Percentiles rank a stretch among this genome's conserved stretches.
Conservation (phyloP, 805 yeast genomes). For the Torulaspora quercuum region DNA sequence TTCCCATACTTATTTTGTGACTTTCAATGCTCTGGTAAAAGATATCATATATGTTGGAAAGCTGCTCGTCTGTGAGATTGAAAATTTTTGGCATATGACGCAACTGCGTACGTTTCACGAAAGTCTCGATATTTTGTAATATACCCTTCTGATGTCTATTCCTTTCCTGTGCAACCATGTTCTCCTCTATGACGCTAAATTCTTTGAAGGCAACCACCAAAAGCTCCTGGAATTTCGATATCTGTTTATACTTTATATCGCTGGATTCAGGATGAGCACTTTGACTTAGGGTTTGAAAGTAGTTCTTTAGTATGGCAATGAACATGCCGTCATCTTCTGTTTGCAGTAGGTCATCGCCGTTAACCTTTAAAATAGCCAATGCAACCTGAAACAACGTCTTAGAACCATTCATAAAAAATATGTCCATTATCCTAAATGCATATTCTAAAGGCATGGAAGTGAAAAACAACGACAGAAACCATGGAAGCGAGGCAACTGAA, state of each 20-base stretch:
- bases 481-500: slow-evolving; percentile 89
- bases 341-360: slow-evolving; percentile 75
- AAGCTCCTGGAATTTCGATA: slow-evolving; percentile 84
- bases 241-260: slow-evolving; percentile 57
- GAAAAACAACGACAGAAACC: slow-evolving; percentile 89
- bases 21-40: slow-evolving; percentile 74
- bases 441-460: slow-evolving; percentile 92
- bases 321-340: slow-evolving; percentile 92
- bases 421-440: slow-evolving; percentile 88
- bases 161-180: slow-evolving; percentile 64
- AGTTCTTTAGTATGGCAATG: slow-evolving; percentile 77
- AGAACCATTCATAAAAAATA: slow-evolving; percentile 86
- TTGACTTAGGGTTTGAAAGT: slow-evolving; percentile 72
- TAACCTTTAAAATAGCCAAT: slow-evolving; percentile 80
- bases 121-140: slow-evolving; percentile 79
- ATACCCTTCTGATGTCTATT: slow-evolving; percentile 70
- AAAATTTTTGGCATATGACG: slow-evolving; percentile 77
- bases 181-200: slow-evolving; percentile 75
- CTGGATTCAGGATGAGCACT: slow-evolving; percentile 72
- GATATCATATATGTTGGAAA: slow-evolving; percentile 77
- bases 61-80: slow-evolving; percentile 52
- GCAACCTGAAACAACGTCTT: slow-evolving; percentile 89
- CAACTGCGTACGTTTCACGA: slow-evolving; percentile 87
- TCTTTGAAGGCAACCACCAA: slow-evolving; percentile 91
- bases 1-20: slow-evolving; percentile 51